phyloP scores from a whole-genome alignment of 495 filamentous ascomycete genomes.

The Viridothelium virens region DNA sequence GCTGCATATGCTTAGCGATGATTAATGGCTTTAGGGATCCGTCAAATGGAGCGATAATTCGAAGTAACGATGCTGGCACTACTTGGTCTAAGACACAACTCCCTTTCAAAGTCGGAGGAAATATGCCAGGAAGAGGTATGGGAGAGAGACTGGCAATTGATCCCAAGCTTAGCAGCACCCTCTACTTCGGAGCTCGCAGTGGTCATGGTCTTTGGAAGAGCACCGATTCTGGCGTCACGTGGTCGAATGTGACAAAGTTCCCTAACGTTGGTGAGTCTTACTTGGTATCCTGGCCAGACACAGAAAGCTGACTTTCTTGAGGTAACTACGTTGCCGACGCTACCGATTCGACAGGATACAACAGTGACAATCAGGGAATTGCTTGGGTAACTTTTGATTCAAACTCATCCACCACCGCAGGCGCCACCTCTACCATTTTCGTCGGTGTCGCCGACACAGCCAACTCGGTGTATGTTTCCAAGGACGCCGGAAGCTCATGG shows the following conservation, averaged over 20 bases:
- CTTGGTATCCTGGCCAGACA: not conserved
- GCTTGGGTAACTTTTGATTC: slow-evolving; percentile 50
- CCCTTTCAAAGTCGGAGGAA: slow-evolving; percentile 55
- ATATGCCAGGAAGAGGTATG: slow-evolving; percentile 59
- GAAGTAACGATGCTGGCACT: slow-evolving; percentile 43
- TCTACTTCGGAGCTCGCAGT: slow-evolving; percentile 54
- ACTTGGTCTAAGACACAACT: slow-evolving; percentile 43
- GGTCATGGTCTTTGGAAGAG: slow-evolving; percentile 58
- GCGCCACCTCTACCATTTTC: slow-evolving; percentile 51
- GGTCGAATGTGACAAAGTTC: slow-evolving; percentile 51
- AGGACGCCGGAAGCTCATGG: slow-evolving; percentile 48
- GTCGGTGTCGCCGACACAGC: slow-evolving; percentile 47
- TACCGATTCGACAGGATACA: slow-evolving; percentile 39
- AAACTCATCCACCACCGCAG: slow-evolving; percentile 40
- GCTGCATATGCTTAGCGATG: not conserved
- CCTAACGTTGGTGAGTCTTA: slow-evolving; percentile 39
- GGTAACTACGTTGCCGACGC: slow-evolving; percentile 43
- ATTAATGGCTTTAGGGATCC: slow-evolving; percentile 39
- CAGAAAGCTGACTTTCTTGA: not conserved
- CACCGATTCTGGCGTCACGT: slow-evolving; percentile 48
- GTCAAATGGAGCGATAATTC: slow-evolving; percentile 46
- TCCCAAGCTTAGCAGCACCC: slow-evolving; percentile 47
- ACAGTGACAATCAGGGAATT: slow-evolving; percentile 45
- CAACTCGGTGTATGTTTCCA: slow-evolving; percentile 47
- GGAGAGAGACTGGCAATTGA: slow-evolving; percentile 57